Percentiles rank a stretch among this genome's conserved stretches.
Conservation (phyloP, 768 basidiomycete species). For the Mycena rosella region DNA sequence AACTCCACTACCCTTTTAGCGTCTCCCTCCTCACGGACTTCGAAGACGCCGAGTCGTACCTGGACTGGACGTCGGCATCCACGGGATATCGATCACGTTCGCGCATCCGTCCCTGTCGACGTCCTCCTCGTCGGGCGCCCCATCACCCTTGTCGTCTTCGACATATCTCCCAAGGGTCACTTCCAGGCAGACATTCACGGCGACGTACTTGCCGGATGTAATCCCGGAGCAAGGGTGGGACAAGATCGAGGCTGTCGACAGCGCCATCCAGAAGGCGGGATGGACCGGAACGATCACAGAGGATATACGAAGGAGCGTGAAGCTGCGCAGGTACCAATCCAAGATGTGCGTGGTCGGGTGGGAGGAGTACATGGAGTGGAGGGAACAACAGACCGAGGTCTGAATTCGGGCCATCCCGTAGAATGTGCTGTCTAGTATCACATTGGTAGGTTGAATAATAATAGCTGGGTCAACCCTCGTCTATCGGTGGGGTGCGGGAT, state of each 20-base stretch:
- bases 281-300: constrained; percentile 88
- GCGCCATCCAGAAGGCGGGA: constrained; percentile 94
- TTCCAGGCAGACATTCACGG: constrained; percentile 75
- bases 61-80: constrained; percentile 95
- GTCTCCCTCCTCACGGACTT: constrained; percentile 95
- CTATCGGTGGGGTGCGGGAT: not conserved
- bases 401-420: constrained; percentile 20
- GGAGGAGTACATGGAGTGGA: constrained; percentile 85
- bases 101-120: constrained; percentile 78
- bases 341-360: constrained; percentile 74
- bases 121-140: constrained; percentile 67
- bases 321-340: constrained; percentile 87
- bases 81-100: constrained; percentile 93
- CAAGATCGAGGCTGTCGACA: constrained; percentile 89
- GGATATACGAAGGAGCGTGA: constrained; percentile 80
- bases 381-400: constrained; percentile 54
- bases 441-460: constrained; percentile 14
- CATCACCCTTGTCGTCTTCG: constrained; percentile 80
- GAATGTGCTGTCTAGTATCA: constrained; percentile 27
- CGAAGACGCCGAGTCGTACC: constrained; percentile 84
- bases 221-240: constrained; percentile 95
- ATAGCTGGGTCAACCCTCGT: constrained; percentile 10
- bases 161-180: constrained; percentile 63
- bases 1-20: constrained; percentile 54
- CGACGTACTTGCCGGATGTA: constrained; percentile 95